Evolutionary conservation across 768 basidiomycete species (phyloP).

Genomic region (Boletus bicolor): DNA sequence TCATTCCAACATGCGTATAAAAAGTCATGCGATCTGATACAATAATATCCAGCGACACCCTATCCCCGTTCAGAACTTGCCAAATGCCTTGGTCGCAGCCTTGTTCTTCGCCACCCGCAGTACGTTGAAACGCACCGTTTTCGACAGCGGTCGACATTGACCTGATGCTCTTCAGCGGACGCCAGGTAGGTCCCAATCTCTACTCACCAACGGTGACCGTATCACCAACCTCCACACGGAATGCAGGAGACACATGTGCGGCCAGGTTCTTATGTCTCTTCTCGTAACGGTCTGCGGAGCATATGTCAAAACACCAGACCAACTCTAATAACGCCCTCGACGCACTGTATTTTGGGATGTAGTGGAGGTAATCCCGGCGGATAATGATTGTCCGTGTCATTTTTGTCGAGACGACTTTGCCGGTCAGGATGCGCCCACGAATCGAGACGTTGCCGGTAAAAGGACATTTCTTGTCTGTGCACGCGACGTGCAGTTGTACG

Average conservation of each 20-base stretch:
- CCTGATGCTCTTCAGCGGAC: constrained; percentile 42
- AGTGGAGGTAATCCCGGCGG: constrained; percentile 92
- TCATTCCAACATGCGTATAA: constrained; percentile 24
- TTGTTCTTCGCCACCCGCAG: constrained; percentile 93
- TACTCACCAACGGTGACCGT: constrained; percentile 89
- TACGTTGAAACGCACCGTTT: constrained; percentile 99
- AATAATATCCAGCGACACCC: constrained; percentile 1
- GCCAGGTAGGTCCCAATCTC: background rate
- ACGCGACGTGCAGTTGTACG: background rate
- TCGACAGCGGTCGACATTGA: constrained; percentile 98
- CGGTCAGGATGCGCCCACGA: constrained; percentile 97
- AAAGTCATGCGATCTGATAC: constrained; percentile 19
- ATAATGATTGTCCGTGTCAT: constrained; percentile 99
- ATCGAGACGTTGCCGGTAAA: constrained; percentile 97
- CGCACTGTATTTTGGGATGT: constrained; percentile 98
- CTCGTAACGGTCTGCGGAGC: constrained; percentile 85
- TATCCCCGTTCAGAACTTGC: constrained; percentile 71
- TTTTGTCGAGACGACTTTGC: constrained; percentile 97
- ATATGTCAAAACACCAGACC: constrained; percentile 9
- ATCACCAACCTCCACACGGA: constrained; percentile 96
- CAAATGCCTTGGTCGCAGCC: constrained; percentile 86
- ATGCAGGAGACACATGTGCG: constrained; percentile 94
- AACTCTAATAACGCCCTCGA: constrained; percentile 16
- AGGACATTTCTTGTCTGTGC: constrained; percentile 97
- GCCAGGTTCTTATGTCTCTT: constrained; percentile 99